These are phyloP conservation scores for Tolypocladium amazonense DNA, from an alignment of 2,329 filamentous ascomycete species.

Conservation along the genomic window DNA sequence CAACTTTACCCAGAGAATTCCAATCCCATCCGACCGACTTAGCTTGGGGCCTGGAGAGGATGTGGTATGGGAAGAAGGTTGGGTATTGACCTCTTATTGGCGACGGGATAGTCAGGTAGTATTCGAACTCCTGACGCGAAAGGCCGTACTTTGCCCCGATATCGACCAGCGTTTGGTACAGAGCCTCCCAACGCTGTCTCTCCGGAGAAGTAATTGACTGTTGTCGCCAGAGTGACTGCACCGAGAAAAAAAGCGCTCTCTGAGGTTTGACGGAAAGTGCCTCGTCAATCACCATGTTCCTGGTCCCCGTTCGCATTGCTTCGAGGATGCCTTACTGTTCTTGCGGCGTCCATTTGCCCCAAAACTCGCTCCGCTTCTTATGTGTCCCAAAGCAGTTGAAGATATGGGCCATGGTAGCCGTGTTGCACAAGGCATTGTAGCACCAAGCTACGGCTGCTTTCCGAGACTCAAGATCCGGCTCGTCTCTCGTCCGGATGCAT, in stretches of 20 bases:
- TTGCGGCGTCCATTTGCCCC: not conserved
- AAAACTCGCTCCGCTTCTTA: not conserved
- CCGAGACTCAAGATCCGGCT: not conserved
- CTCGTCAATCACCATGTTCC: not conserved
- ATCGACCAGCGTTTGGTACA: not conserved
- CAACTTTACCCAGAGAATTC: not conserved
- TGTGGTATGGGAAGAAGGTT: not conserved
- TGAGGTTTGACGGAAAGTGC: not conserved
- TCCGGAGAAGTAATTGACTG: not conserved
- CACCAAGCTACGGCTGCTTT: not conserved
- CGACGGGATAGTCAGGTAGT: not conserved
- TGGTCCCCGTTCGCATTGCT: not conserved
- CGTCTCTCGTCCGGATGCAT: not conserved
- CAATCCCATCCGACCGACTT: not conserved
- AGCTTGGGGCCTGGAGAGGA: not conserved
- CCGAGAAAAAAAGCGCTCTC: not conserved
- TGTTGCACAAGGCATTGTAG: not conserved
- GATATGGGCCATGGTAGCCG: not conserved
- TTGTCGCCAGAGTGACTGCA: not conserved
- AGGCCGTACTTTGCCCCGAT: not conserved
- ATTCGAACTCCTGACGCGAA: not conserved
- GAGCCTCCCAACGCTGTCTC: not conserved
- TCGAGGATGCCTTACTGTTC: not conserved
- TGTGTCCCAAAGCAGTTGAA: not conserved
- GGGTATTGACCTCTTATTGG: not conserved